These are phyloP conservation scores for Pyricularia sp. DNA, from an alignment of 2,329 filamentous ascomycete genomes.

Conservation along the genomic window DNA sequence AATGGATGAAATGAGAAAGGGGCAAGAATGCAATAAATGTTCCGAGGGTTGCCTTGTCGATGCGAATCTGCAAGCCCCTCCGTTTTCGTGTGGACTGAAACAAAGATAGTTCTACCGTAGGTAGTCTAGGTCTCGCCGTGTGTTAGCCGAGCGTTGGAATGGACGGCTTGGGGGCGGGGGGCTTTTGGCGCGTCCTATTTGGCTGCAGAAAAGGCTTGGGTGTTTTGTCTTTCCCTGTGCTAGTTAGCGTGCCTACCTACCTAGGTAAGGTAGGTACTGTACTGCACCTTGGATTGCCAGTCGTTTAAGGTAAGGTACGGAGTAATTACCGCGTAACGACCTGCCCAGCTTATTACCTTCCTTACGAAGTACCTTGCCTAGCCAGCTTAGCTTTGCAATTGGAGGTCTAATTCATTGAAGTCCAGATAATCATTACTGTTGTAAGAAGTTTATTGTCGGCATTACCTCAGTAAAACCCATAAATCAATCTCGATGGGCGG, in stretches of 20 bases:
- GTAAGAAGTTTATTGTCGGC: too few relatives aligned
- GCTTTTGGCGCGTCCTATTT: neutral
- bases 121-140: neutral
- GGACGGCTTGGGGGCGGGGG: neutral
- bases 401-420: too few relatives aligned
- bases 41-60: neutral
- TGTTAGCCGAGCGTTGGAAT: neutral
- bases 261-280: too few relatives aligned
- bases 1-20: neutral
- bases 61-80: neutral
- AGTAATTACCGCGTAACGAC: too few relatives aligned
- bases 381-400: neutral
- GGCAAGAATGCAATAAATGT: neutral
- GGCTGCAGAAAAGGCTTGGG: neutral
- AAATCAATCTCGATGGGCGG: neutral
- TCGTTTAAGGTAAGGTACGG: neutral
- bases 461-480: neutral
- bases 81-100: neutral
- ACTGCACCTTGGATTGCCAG: neutral
- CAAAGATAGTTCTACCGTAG: neutral
- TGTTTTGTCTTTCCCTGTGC: neutral
- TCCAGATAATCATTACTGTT: too few relatives aligned
- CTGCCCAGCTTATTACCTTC: too few relatives aligned
- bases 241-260: too few relatives aligned
- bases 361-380: too few relatives aligned